Evolutionary conservation across 2,329 filamentous ascomycete species (phyloP), one percentile per base, ranked within the genome.

Genomic region (Diplodia sapinea): DNA sequence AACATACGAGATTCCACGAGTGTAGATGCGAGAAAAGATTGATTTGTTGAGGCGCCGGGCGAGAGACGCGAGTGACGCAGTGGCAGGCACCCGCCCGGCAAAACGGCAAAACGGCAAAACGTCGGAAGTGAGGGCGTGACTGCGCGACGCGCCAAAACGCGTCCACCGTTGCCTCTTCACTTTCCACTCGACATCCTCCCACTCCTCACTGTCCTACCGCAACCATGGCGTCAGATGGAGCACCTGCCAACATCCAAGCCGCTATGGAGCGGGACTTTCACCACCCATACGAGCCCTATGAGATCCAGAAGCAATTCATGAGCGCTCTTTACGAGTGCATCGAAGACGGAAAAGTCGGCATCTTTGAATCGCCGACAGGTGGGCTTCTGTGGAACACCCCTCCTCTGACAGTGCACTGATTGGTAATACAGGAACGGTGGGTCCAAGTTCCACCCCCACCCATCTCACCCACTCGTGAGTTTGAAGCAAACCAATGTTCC

Each of bases 281-380:
- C 74, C 94, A 97, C 75, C 94, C 94, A 0, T 97, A 90, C 77
- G 87, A 88, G 36, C 94, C 94, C 0, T 97, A 97, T 78, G 86
- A 91, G 64, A 95, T 97, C 52, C 94, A 97, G 74, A 84, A 90
- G 54, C 83, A 94, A 72, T 96, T 97, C 75, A 97, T 97, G 94
- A 88, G 85, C 71, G 86, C 90, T 0, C 85, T 95, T 5, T 97
- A 96, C 75, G 81, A 87, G 61, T 92, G 93, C 69, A 86, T 97
- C 31, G 89, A 96, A 72, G 78, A 90, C 51, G 90, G 91, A 9
- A 92, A 94, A 74, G 84, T 97, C 56, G 94, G 92, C 36, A 93
- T 97, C 52, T 89, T 97, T 55, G 94, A 97, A 76, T 96, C 92
- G 55, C 94, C 94, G n/a, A 97, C 94, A 51, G 94, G 94, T 78